Evolutionary conservation across 1,284 basidiomycete genomes (phyloP).

Genomic region (Ustilago nuda): DNA sequence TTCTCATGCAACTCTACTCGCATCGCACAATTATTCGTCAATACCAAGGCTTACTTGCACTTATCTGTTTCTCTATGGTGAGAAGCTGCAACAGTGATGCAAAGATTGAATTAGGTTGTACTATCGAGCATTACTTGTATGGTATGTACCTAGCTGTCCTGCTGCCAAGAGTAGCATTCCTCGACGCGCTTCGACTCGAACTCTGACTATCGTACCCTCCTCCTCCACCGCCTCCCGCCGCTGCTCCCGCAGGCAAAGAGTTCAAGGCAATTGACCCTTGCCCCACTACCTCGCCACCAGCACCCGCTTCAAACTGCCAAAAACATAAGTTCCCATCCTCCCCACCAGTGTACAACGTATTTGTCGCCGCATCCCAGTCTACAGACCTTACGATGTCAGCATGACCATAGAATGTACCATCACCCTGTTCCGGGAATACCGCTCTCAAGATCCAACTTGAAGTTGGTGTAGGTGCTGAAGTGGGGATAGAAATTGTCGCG

Average conservation of each 20-base stretch:
- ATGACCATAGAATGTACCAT: conserved; percentile 48
- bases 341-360: conserved; percentile 56
- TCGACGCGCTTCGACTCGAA: conserved; percentile 23
- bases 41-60: background rate
- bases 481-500: conserved; percentile 30
- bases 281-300: background rate
- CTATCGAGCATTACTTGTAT: conserved; percentile 26
- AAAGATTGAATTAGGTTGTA: background rate
- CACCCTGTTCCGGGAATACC: conserved; percentile 46
- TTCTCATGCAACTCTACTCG: background rate
- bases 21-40: conserved; percentile 6
- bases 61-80: background rate
- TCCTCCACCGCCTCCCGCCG: background rate
- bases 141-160: conserved; percentile 38
- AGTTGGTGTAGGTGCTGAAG: background rate
- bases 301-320: conserved; percentile 37
- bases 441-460: conserved; percentile 31
- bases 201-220: conserved; percentile 11
- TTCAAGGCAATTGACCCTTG: conserved; percentile 15
- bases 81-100: background rate
- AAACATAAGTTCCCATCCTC: conserved; percentile 60
- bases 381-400: conserved; percentile 58
- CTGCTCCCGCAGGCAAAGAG: conserved; percentile 6
- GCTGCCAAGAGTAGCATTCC: conserved; percentile 22
- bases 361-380: conserved; percentile 36